These are phyloP conservation scores for Xylaria curta DNA, from an alignment of 495 filamentous ascomycete genomes.

Conservation along the genomic window DNA sequence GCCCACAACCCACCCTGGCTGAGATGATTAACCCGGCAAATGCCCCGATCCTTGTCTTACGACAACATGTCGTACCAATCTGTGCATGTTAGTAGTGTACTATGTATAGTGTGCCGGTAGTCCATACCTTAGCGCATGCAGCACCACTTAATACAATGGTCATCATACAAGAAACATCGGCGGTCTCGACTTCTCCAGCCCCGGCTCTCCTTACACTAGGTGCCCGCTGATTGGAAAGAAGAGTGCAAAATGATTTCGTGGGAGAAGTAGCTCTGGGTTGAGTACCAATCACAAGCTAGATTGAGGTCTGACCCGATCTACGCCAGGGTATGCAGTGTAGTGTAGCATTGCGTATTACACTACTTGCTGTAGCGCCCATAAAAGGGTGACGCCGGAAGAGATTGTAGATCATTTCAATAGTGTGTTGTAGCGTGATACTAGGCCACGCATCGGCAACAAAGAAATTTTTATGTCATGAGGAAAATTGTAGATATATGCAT, in stretches of 20 bases:
- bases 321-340: background rate
- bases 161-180: background rate
- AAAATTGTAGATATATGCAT: background rate
- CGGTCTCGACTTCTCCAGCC: slow-evolving; percentile 3
- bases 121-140: background rate
- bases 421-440: background rate
- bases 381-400: background rate
- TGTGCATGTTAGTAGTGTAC: background rate
- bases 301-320: slow-evolving; percentile 1
- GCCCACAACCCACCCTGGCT: slow-evolving; percentile 29
- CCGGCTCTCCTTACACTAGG: background rate
- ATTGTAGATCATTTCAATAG: slow-evolving; percentile 17
- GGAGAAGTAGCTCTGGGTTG: background rate
- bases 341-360: background rate
- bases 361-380: background rate
- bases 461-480: background rate
- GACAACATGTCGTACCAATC: background rate
- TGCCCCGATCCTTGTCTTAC: background rate
- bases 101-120: too few relatives aligned
- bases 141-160: slow-evolving; percentile 1
- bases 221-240: background rate
- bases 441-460: background rate
- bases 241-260: background rate
- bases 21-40: slow-evolving; percentile 25
- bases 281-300: slow-evolving; percentile 1